phyloP scores from a whole-genome alignment of 495 filamentous ascomycete species.

The Pseudevernia furfuracea region DNA sequence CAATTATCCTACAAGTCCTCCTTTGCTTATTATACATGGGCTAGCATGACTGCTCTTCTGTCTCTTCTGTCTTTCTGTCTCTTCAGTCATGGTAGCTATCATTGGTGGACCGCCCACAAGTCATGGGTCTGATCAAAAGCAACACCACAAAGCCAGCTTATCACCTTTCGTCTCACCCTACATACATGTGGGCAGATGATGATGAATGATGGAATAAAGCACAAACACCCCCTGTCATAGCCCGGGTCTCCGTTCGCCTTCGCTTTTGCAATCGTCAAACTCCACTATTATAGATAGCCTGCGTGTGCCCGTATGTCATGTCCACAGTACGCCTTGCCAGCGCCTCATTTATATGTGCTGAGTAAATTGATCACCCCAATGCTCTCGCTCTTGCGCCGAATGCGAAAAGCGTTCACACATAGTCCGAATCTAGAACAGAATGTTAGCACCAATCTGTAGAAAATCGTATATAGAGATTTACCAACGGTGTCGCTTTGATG shows the following conservation, averaged over 20 bases:
- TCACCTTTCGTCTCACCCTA: conserved; percentile 6
- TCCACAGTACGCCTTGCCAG: conserved; percentile 11
- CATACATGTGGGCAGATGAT: conserved; percentile 6
- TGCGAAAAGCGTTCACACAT: conserved; percentile 14
- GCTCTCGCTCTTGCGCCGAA: conserved; percentile 19
- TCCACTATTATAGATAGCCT: conserved; percentile 6
- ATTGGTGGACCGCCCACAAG: background rate
- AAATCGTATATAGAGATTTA: conserved; percentile 33
- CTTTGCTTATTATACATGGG: conserved; percentile 12
- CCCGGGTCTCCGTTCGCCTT: conserved; percentile 13
- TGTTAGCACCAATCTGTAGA: background rate
- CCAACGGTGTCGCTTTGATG: conserved; percentile 80
- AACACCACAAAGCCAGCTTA: conserved; percentile 12
- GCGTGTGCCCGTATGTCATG: conserved; percentile 9
- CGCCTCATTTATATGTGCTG: conserved; percentile 10
- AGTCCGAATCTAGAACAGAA: background rate
- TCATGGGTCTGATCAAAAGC: conserved; percentile 5
- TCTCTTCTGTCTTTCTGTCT: background rate
- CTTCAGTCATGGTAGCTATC: background rate
- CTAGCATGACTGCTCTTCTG: background rate
- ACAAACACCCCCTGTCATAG: conserved; percentile 4
- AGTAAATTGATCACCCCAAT: conserved; percentile 11
- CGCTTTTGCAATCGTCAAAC: conserved; percentile 13
- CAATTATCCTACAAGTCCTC: conserved; percentile 8
- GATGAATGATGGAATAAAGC: conserved; percentile 6